These are phyloP conservation scores for Vitis hybrid DNA, from an alignment of 177 flowering plant species.

Conservation along the genomic window DNA sequence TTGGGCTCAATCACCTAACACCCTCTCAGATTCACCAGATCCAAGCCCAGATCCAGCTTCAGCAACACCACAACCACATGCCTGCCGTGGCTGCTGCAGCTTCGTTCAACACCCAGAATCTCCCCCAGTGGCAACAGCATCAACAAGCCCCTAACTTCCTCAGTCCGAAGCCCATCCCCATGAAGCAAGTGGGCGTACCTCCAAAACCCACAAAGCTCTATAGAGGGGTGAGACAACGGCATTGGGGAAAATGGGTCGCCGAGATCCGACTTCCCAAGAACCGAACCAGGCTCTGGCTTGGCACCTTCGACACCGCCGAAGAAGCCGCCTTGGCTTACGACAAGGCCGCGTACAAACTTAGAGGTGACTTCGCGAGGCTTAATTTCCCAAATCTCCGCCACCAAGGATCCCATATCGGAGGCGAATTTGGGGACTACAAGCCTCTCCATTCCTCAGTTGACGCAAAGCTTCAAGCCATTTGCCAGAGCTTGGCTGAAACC, in stretches of 20 bases:
- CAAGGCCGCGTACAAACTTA: constrained; percentile 80
- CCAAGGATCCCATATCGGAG: constrained; percentile 38
- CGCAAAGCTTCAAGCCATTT: constrained; percentile 85
- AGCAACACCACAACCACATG: constrained; percentile 23
- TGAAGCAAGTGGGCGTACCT: constrained; percentile 64
- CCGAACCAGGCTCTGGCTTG: constrained; percentile 92
- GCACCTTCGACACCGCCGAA: constrained; percentile 93
- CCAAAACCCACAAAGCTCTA: constrained; percentile 82
- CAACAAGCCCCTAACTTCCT: constrained; percentile 29
- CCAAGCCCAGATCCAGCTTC: constrained; percentile 50
- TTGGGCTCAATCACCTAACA: constrained; percentile 56
- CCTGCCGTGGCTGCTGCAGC: constrained; percentile 3
- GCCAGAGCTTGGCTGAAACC: constrained; percentile 51
- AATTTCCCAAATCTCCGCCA: constrained; percentile 85
- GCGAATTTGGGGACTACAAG: constrained; percentile 46
- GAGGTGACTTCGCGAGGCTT: constrained; percentile 85
- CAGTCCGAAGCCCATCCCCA: constrained; percentile 50
- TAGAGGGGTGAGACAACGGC: constrained; percentile 95
- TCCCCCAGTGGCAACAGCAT: constrained; percentile 19
- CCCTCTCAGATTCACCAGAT: constrained; percentile 58
- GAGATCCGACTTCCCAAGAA: constrained; percentile 89
- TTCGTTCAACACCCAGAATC: neutral
- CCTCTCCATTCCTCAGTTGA: constrained; percentile 80
- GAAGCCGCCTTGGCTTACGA: constrained; percentile 97
- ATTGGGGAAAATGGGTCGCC: constrained; percentile 99